Conservation (phyloP, 108 stramenopile species). For the Discostella pseudostelligera region DNA sequence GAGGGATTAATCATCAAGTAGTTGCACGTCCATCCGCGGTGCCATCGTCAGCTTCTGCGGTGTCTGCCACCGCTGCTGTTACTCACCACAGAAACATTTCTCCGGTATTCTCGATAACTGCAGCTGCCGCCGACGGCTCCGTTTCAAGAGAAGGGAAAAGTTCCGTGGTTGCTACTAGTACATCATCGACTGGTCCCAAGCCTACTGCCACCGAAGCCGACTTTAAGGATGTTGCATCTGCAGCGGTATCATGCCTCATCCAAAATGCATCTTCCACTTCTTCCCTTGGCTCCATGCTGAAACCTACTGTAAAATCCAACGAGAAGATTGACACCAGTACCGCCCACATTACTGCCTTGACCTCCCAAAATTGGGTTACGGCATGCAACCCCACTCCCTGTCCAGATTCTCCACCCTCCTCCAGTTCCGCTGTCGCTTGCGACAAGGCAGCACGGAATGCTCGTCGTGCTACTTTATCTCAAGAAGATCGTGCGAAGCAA, state of each 20-base stretch:
- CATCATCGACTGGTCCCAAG: conserved; percentile 9
- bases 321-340: conserved; percentile 70
- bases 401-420: conserved; percentile 18
- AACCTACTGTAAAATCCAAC: conserved; percentile 6
- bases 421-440: conserved; percentile 21
- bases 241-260: conserved; percentile 74
- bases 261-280: conserved; percentile 52
- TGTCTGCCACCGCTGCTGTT: conserved; percentile 5
- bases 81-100: conserved; percentile 2
- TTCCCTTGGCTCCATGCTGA: conserved; percentile 8
- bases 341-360: conserved; percentile 82
- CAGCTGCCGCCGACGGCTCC: conserved; percentile 14
- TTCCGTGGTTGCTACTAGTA: not conserved
- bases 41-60: conserved; percentile 7
- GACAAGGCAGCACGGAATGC: conserved; percentile 62
- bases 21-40: conserved; percentile 20
- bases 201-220: conserved; percentile 57
- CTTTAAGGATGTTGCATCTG: conserved; percentile 78
- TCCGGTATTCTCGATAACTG: conserved; percentile 1
- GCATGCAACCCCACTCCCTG: conserved; percentile 57
- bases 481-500: conserved; percentile 86
- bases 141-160: conserved; percentile 5
- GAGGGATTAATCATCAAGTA: conserved; percentile 35
- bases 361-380: conserved; percentile 82
- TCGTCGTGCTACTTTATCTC: conserved; percentile 71